Base-by-base conservation (phyloP, 1,284 basidiomycete genomes). In the Tilletia caries region DNA sequence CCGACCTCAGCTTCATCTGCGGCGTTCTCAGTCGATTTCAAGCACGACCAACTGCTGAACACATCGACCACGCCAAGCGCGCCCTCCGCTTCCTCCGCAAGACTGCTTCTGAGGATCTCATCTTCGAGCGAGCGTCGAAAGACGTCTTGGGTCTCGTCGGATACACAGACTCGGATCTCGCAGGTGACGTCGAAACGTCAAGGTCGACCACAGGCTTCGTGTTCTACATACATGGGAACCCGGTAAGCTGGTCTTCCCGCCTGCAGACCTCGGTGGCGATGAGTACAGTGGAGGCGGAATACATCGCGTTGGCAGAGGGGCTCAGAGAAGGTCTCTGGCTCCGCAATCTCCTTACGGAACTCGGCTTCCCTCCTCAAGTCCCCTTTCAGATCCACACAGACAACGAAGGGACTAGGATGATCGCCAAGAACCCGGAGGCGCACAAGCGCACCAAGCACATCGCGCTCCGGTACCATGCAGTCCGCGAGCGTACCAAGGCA, bases 301-400 rank as follows among this genome's bases (percentile, higher is more conserved):
- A 62, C 33, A 37, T 62, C 27, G 58, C 58, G 20, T 23, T 62
- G 58, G 58, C 58, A 10, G 29, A 62, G 27, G 58, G 29, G n/a
- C 13, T 37, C 6, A 4, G 33, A n/a, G 58, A 62, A 33, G 58
- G 29, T n/a, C 29, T 62, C 5, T 62, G 58, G 58, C 29, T 62
- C 25, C 4, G 58, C 6, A 29, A 32, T 12, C 33, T 62, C 20
- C 58, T 62, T 3, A 4, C 15, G 8, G 58, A 62, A 32, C 27
- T 62, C 58, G 48, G 48, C 20, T 50, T 8, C 25, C 48, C 48
- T 4, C 5, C 20, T 8, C 48, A 50, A 37, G 58, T 13, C 4
- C 29, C 33, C 8, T 37, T 37, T 23, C 6, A 29, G 48, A 4
- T 50, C 18, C 48, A 50, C 25, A 50, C 48, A 50, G 48, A 50